Evolutionary conservation across 2,329 filamentous ascomycete genomes (phyloP).

Genomic region (Lecanoromycetidae sp.): DNA sequence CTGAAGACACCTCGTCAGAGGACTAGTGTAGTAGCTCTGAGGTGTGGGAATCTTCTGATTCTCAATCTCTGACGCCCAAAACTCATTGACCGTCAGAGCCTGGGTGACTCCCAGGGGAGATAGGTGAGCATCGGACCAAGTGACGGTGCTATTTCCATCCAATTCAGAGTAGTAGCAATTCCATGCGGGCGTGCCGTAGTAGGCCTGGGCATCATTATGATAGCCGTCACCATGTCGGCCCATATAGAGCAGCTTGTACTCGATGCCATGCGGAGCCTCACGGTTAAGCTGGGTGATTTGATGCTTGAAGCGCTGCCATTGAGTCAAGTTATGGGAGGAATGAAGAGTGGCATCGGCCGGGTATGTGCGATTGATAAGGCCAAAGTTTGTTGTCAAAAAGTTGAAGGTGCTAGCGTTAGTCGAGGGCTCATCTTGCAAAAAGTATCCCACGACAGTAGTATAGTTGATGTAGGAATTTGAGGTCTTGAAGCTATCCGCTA

Average conservation of each 20-base stretch:
- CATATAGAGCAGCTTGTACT: slow-evolving; percentile 46
- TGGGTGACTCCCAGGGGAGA: slow-evolving; percentile 42
- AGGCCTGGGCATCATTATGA: slow-evolving; percentile 48
- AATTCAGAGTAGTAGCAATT: slow-evolving; percentile 50
- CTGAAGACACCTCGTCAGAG: slow-evolving; percentile 44
- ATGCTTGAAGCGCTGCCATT: slow-evolving; percentile 44
- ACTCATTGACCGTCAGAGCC: slow-evolving; percentile 35
- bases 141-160: slow-evolving; percentile 43
- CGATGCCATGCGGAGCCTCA: slow-evolving; percentile 27
- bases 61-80: slow-evolving; percentile 40
- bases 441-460: slow-evolving; percentile 35
- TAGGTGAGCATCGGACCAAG: slow-evolving; percentile 48
- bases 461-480: slow-evolving; percentile 9
- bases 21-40: slow-evolving; percentile 45
- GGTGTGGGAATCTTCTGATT: slow-evolving; percentile 40
- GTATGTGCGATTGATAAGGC: slow-evolving; percentile 38
- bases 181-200: slow-evolving; percentile 50
- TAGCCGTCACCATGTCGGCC: slow-evolving; percentile 50
- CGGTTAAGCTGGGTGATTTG: slow-evolving; percentile 37
- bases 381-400: slow-evolving; percentile 37
- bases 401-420: slow-evolving; percentile 38
- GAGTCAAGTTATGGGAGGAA: slow-evolving; percentile 29
- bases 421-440: slow-evolving; percentile 37
- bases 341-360: slow-evolving; percentile 26
- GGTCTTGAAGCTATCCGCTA: background rate